Conservation (phyloP, 2,329 filamentous ascomycete species). For the Bimuria novae-zelandiae region DNA sequence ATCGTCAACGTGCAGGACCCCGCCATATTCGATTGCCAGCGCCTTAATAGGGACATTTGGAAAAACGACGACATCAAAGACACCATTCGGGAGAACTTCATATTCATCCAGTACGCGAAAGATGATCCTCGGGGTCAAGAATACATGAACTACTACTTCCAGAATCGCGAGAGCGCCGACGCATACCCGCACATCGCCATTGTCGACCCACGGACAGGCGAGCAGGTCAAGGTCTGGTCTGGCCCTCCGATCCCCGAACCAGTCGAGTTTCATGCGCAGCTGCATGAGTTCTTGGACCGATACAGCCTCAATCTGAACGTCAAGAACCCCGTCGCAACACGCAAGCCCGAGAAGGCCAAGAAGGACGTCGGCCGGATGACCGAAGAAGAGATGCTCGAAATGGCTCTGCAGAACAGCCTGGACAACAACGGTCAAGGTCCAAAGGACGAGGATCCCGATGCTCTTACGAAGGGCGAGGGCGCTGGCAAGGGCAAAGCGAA, state of each 20-base stretch:
- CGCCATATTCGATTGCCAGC: slow-evolving; percentile 91
- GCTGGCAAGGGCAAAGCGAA: slow-evolving; percentile 60
- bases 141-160: slow-evolving; percentile 91
- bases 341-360: slow-evolving; percentile 71
- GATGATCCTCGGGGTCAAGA: slow-evolving; percentile 76
- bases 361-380: slow-evolving; percentile 87
- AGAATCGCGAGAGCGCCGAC: slow-evolving; percentile 75
- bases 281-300: slow-evolving; percentile 95
- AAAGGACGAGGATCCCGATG: slow-evolving; percentile 80
- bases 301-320: slow-evolving; percentile 87
- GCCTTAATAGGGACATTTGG: slow-evolving; percentile 94
- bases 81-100: slow-evolving; percentile 87
- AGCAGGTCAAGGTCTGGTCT: slow-evolving; percentile 96
- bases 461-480: slow-evolving; percentile 71
- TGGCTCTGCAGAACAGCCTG: slow-evolving; percentile 89
- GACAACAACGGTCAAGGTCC: slow-evolving; percentile 60
- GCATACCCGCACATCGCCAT: slow-evolving; percentile 97
- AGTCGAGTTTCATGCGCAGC: slow-evolving; percentile 83
- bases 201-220: slow-evolving; percentile 91
- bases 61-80: slow-evolving; percentile 79
- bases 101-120: slow-evolving; percentile 94
- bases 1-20: slow-evolving; percentile 94
- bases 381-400: slow-evolving; percentile 95
- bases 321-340: slow-evolving; percentile 88
- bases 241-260: slow-evolving; percentile 77